Evolutionary conservation across 768 basidiomycete genomes (phyloP), one percentile per base, ranked within the genome.

Genomic region (Pulveroboletus ravenelii): DNA sequence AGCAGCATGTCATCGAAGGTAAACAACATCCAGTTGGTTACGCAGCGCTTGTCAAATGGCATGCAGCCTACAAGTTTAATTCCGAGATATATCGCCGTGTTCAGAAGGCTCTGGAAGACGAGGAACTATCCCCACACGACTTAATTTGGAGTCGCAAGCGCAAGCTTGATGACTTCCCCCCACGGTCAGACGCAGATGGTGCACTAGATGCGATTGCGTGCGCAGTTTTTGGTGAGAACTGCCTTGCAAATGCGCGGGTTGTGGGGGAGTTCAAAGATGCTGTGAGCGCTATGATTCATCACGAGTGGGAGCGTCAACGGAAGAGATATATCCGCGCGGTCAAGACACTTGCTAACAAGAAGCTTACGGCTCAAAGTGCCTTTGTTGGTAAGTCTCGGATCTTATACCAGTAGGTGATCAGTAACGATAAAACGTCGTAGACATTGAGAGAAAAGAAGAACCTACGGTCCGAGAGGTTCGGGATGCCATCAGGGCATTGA

Each of bases 211-310:
- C 43, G 7, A 13, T 53, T 17, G 38, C 38, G n/a, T 53, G 52
- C 4, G 18, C 47, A 17, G 32, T 53, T 10, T 53, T 53, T 14
- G 47, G 43, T 2, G 38, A 53, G 27, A 53, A 53, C 6, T 53
- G 47, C 27, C 52, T 53, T 23, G 47, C 47, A 9, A 53, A 25
- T 17, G 17, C 27, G 0, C 27, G 38, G 4, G 38, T 49, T 10
- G 52, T 53, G 0, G 43, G 47, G 5, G 52, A 36, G 7, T 52
- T 52, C 51, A 52, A 48, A 40, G 47, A 52, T 3, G 51, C 51
- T 3, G 31, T 52, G 0, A n/a, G 2, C 7, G 37, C 36, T 13
- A 0, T 52, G n/a, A 13, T 44, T 1, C 51, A 52, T 29, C 46
- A 52, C 12, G 31, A 48, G 31, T 52, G 47, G 51, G 51, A 52